A percentile compares a stretch with the other conserved stretches of the same genome.
Evolutionary conservation across 2,329 filamentous ascomycete species (phyloP).

Genomic region (Colletotrichum zoysiae): DNA sequence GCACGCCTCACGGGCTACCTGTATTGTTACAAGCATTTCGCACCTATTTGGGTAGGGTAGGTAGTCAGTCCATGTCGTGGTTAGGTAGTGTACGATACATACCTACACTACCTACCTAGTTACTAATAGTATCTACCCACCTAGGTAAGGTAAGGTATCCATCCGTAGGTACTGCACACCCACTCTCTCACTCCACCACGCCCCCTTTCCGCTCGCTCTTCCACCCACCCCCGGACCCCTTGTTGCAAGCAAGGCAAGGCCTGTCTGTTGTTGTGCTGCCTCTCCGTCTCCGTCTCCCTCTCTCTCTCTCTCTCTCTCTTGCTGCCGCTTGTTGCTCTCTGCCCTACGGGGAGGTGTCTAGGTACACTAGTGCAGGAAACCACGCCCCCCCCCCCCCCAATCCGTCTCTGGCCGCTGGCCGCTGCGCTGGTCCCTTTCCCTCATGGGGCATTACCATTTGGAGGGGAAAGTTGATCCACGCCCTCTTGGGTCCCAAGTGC

Average conservation of each 20-base stretch:
- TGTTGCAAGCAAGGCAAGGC: slow-evolving; percentile 17
- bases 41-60: neutral
- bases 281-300: neutral
- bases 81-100: neutral
- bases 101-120: too few species aligned
- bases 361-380: slow-evolving; percentile 14
- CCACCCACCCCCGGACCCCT: slow-evolving; percentile 19
- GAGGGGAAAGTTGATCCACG: slow-evolving; percentile 33
- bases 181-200: slow-evolving; percentile 11
- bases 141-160: too few species aligned
- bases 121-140: too few species aligned
- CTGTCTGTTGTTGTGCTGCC: slow-evolving; percentile 36
- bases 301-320: slow-evolving; percentile 14
- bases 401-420: slow-evolving; percentile 21
- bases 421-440: slow-evolving; percentile 24
- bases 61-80: too few species aligned
- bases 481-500: slow-evolving; percentile 30
- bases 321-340: slow-evolving; percentile 36
- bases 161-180: slow-evolving; percentile 2
- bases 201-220: slow-evolving; percentile 14
- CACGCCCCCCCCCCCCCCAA: neutral
- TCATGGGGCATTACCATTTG: slow-evolving; percentile 11
- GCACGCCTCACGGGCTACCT: neutral
- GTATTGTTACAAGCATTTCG: too few species aligned
- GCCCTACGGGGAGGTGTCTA: slow-evolving; percentile 33